Evolutionary conservation across 371 early-diverging fungal species (phyloP), one percentile per base, ranked within the genome.

Genomic region (Mucor lusitanicus): DNA sequence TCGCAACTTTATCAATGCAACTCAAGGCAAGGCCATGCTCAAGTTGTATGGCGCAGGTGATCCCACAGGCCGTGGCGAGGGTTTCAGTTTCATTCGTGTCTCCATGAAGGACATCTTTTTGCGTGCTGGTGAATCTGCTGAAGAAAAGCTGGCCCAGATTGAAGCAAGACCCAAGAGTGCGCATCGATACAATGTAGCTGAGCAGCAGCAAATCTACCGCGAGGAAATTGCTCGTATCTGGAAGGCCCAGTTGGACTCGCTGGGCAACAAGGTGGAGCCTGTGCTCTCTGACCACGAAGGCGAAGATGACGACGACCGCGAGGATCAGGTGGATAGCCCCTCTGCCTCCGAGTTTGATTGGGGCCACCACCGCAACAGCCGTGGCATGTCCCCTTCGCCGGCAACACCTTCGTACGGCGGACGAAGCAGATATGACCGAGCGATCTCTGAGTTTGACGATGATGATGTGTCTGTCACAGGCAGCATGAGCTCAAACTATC

Each of bases 11-110:
- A 89, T 93, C 69, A 92, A 91, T 67, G 94, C 94, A 7, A 90
- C 92, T 15, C 91, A 91, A 76, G 94, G 94, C 33, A 98, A 98
- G 69, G 95, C 94, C 21, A 95, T 95, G 96, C 78, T 97, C 50
- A 91, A 95, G 75, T 85, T 98, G 11, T 92, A 91, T 75, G 98
- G 97, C 35, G 92, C 92, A n/a, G 98, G 97, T 68, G 97, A 98
- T 75, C 99, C 99, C 2, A 97, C 99, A 0, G 99, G 99, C 6
- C 85, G 94, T 28, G 99, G 98, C 32, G 99, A 99, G 80, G 99
- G 98, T 15, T 99, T 99, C 76, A 97, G 97, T 82, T 99, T 98
- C 78, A 93, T 99, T 68, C 91, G 97, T 61, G 93, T 95, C 25
- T 94, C 94, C 7, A 95, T 97, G 95, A 99, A 99, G 80, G 97